These are phyloP conservation scores for Peronospora belbahrii DNA, from an alignment of 352 stramenopile genomes.

Conservation along the genomic window DNA sequence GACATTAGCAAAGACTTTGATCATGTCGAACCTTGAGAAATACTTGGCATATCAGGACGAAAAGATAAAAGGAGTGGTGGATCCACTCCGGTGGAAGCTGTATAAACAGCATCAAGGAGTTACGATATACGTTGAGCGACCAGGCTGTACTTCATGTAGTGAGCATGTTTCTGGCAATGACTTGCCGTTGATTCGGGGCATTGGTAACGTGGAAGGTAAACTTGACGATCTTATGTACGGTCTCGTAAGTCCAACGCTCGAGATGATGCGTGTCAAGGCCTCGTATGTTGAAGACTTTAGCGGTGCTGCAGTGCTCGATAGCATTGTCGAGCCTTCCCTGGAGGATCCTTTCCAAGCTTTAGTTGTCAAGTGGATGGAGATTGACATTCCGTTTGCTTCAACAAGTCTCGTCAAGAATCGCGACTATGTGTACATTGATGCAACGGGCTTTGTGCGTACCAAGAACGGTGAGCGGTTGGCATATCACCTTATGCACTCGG, in stretches of 20 bases:
- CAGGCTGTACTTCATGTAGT: conserved; percentile 5
- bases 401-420: conserved; percentile 27
- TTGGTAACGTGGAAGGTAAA: conserved; percentile 26
- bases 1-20: conserved; percentile 17
- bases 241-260: conserved; percentile 35
- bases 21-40: conserved; percentile 21
- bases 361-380: conserved; percentile 35
- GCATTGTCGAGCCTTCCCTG: conserved; percentile 34
- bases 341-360: conserved; percentile 31
- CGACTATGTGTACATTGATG: conserved; percentile 34
- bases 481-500: conserved; percentile 32
- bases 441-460: conserved; percentile 14
- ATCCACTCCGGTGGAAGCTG: conserved; percentile 30
- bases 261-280: conserved; percentile 44
- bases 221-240: conserved; percentile 47
- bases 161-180: conserved; percentile 17
- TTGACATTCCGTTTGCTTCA: conserved; percentile 38
- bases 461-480: conserved; percentile 25
- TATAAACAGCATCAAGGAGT: conserved; percentile 35
- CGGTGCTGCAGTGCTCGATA: conserved; percentile 44
- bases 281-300: conserved; percentile 40
- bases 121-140: conserved; percentile 25
- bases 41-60: conserved; percentile 18
- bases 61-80: conserved; percentile 7
- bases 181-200: conserved; percentile 27